Base-by-base conservation (phyloP, 129 eudicot species). In the Escallonia rubra region DNA sequence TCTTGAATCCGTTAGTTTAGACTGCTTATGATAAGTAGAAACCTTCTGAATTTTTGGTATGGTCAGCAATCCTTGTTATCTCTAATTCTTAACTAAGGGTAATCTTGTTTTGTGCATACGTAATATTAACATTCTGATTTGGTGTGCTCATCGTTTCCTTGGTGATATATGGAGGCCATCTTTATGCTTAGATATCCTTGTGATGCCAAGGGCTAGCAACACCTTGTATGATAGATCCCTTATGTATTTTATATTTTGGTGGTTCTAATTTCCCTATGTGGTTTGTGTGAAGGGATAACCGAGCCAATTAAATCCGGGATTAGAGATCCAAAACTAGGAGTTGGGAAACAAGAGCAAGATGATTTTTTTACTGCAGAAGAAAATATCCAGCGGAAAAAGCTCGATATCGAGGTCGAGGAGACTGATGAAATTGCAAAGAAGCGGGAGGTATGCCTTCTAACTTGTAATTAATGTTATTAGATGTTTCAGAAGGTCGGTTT, bases 271-370 rank as follows among this genome's bases (percentile, higher is more conserved):
- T 41, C 40, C 16, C 57, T 54, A 14, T 56, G 14, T 61, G 52
- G 56, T 72, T 15, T 72, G 10, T 69, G 42, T 68, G 43, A 41
- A 89, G 99, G 99, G 60, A 94, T 94, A 68, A 74, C 73, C 23
- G 99, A 94, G 81, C 99, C 97, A 54, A 94, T 94, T 59, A 94
- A 85, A 74, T 90, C 99, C 48, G 99, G 99, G 67, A 90, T 94
- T 47, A 79, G 99, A 71, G 99, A 94, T 83, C 79, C 96, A 70
- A 94, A 66, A 64, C 65, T 94, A 66, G 97, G 97, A 9, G 67
- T 94, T 1, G 96, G 99, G 53, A 94, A 94, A 69, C 99, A 94
- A 83, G 99, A 94, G 72, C 80, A 94, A 77, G 97, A 94, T 48
- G 99, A 94, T 71, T 94, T 76, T 75, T 94, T 86, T 70, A 94